These are phyloP conservation scores for Trametes coccinea DNA, from an alignment of 768 basidiomycete species.

Conservation along the genomic window DNA sequence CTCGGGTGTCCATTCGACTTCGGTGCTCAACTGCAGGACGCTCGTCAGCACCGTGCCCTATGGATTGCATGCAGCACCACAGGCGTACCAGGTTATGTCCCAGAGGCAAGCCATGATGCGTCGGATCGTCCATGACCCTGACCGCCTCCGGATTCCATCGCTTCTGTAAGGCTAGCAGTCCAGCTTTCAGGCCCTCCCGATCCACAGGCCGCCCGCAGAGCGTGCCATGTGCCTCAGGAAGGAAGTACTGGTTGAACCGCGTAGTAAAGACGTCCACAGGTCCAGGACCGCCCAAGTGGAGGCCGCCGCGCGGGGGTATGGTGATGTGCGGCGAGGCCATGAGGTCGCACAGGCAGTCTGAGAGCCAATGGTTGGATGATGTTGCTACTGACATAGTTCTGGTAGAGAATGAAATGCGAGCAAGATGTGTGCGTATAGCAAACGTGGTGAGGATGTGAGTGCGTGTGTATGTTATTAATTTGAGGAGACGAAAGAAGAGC, in stretches of 20 bases:
- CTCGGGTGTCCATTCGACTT: conserved; percentile 16
- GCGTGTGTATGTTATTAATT: background rate
- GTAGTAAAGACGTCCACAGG: conserved; percentile 24
- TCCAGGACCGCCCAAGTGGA: conserved; percentile 14
- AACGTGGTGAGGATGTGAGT: background rate
- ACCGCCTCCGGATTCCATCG: conserved; percentile 21
- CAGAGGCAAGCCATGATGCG: background rate
- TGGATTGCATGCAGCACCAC: background rate
- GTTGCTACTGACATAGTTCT: conserved; percentile 12
- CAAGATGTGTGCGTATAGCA: background rate
- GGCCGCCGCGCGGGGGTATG: conserved; percentile 13
- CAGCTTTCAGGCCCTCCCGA: conserved; percentile 22
- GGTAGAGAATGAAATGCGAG: background rate
- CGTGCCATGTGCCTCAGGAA: conserved; percentile 21
- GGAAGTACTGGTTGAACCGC: conserved; percentile 25
- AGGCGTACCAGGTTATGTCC: conserved; percentile 2
- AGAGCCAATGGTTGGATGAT: conserved; percentile 18
- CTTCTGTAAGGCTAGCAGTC: conserved; percentile 25
- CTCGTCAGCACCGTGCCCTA: background rate
- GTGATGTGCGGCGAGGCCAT: conserved; percentile 22
- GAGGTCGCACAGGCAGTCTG: conserved; percentile 20
- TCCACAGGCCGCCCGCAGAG: conserved; percentile 26
- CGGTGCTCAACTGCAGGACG: conserved; percentile 7
- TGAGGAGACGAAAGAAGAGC: background rate
- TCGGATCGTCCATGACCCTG: conserved; percentile 15